These are phyloP conservation scores for Plasmodium relictum DNA, from an alignment of 169 alveolate genomes.

Conservation along the genomic window DNA sequence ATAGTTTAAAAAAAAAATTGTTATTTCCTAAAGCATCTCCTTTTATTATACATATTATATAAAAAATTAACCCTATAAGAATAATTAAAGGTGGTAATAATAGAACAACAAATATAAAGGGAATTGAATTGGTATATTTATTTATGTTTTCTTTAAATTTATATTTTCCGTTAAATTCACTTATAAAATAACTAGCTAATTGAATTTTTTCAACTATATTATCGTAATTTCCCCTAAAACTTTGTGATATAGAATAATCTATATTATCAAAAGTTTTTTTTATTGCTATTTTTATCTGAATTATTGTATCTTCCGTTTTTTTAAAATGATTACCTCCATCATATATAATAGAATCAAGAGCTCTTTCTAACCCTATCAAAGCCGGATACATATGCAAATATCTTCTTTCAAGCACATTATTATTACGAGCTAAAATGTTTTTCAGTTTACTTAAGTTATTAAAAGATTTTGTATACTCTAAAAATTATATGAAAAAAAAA, in stretches of 20 bases:
- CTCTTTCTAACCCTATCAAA: background rate
- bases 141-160: slow-evolving; percentile 8
- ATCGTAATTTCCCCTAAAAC: background rate
- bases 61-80: slow-evolving; percentile 11
- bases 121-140: slow-evolving; percentile 9
- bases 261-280: background rate
- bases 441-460: slow-evolving; percentile 12
- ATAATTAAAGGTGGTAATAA: slow-evolving; percentile 36
- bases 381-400: slow-evolving; percentile 38
- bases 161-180: background rate
- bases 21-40: slow-evolving; percentile 9
- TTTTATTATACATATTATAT: slow-evolving; percentile 13
- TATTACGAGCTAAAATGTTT: background rate
- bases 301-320: background rate
- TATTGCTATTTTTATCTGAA: slow-evolving; percentile 3
- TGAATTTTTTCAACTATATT: background rate
- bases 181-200: background rate
- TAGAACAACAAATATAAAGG: background rate
- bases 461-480: slow-evolving; percentile 10
- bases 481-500: background rate
- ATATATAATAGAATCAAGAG: background rate
- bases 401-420: background rate
- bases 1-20: slow-evolving; percentile 8
- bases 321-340: slow-evolving; percentile 10
- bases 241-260: background rate